A percentile compares a stretch with the other conserved stretches of the same genome.
Evolutionary conservation across 2,329 filamentous ascomycete species (phyloP).

Genomic region (Coleophoma crateriformis): DNA sequence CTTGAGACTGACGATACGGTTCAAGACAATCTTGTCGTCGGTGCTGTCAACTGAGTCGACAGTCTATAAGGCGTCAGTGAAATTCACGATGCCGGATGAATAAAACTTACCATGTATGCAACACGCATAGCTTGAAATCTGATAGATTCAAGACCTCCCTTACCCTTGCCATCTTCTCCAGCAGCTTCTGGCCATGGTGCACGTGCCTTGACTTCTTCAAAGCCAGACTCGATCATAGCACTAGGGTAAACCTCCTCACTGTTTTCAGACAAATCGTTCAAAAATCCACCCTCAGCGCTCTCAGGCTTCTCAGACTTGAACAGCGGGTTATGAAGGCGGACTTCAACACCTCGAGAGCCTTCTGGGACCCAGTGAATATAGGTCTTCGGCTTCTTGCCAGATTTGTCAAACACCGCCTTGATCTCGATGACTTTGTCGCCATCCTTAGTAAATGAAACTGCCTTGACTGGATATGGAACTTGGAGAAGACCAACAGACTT

Average conservation of each 20-base stretch:
- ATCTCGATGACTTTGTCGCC: constrained; percentile 59
- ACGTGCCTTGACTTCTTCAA: constrained; percentile 66
- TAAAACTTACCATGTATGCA: constrained; percentile 50
- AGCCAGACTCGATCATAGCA: constrained; percentile 77
- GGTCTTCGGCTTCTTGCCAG: constrained; percentile 69
- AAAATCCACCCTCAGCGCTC: constrained; percentile 70
- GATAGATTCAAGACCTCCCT: constrained; percentile 65
- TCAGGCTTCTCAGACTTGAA: constrained; percentile 86
- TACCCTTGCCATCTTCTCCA: constrained; percentile 59
- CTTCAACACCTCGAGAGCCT: constrained; percentile 64
- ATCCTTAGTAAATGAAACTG: constrained; percentile 64
- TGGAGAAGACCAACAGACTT: constrained; percentile 71
- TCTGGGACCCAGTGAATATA: constrained; percentile 88
- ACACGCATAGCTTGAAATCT: constrained; percentile 89
- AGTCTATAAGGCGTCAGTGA: constrained; percentile 31
- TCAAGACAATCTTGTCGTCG: constrained; percentile 76
- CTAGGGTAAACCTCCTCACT: constrained; percentile 75
- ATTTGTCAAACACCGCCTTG: constrained; percentile 63
- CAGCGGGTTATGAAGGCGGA: constrained; percentile 72
- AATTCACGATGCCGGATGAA: background rate
- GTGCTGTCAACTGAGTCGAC: constrained; percentile 71
- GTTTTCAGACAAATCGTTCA: constrained; percentile 78
- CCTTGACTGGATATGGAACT: constrained; percentile 63
- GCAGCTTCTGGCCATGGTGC: constrained; percentile 76
- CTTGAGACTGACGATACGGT: constrained; percentile 87